Conservation (phyloP, 208 protist genomes). For the Borovskyia barvae region DNA sequence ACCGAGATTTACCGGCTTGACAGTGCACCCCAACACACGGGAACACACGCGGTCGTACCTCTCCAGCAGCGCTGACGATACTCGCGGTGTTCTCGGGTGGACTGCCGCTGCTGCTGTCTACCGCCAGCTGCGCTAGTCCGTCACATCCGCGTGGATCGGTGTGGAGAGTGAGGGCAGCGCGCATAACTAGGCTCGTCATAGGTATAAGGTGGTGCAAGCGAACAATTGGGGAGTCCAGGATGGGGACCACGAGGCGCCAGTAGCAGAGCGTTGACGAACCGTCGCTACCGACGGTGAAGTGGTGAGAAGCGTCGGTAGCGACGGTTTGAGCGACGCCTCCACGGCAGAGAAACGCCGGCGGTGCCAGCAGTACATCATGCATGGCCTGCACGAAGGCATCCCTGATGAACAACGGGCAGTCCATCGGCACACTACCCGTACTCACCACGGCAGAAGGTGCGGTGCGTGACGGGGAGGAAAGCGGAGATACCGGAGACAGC, state of each 20-base stretch:
- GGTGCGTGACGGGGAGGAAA: neutral
- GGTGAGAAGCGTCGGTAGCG: no score
- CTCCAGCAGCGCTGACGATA: neutral
- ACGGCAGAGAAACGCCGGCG: no score
- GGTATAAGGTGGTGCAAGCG: slow-evolving; percentile 12
- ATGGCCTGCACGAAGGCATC: neutral
- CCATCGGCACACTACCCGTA: neutral
- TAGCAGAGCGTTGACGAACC: slow-evolving; percentile 6
- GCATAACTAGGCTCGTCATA: slow-evolving; percentile 25
- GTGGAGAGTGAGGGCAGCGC: slow-evolving; percentile 15
- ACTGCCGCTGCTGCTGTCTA: neutral
- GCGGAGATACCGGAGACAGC: slow-evolving; percentile 7
- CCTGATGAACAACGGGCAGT: slow-evolving; percentile 3
- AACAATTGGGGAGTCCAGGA: slow-evolving; percentile 22
- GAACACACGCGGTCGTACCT: neutral
- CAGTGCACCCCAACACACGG: slow-evolving; percentile 69
- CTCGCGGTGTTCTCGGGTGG: neutral
- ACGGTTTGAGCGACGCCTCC: slow-evolving; percentile 1
- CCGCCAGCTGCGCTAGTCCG: neutral
- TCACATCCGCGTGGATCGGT: neutral
- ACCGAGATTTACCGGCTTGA: slow-evolving; percentile 68
- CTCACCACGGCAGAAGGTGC: neutral
- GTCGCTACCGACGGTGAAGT: no score
- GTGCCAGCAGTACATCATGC: slow-evolving; percentile 16
- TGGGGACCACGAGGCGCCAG: slow-evolving; percentile 34